Conservation (phyloP, 768 basidiomycete genomes). For the Boletus sp. region DNA sequence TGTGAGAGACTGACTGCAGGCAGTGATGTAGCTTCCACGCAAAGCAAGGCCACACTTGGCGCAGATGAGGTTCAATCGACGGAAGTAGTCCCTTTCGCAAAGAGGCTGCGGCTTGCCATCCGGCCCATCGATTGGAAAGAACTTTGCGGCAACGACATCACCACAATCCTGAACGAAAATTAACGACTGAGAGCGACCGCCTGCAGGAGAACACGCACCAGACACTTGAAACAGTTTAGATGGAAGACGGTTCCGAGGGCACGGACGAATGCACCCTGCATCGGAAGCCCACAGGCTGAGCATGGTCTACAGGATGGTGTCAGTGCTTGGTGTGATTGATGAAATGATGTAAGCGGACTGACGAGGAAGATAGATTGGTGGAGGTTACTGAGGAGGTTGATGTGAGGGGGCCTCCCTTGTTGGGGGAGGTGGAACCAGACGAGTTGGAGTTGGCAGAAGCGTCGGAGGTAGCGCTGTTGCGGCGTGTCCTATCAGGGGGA, state of each 20-base stretch:
- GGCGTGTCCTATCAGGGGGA: slow-evolving; percentile 47
- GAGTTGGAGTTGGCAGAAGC: slow-evolving; percentile 57
- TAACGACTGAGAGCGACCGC: not conserved
- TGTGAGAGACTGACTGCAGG: slow-evolving; percentile 73
- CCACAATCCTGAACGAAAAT: slow-evolving; percentile 76
- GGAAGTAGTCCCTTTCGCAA: slow-evolving; percentile 99
- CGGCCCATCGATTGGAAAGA: slow-evolving; percentile 95
- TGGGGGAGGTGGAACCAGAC: slow-evolving; percentile 41
- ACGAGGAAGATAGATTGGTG: slow-evolving; percentile 57
- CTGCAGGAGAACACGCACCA: slow-evolving; percentile 55
- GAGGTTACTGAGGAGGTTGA: slow-evolving; percentile 53
- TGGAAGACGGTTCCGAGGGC: slow-evolving; percentile 94
- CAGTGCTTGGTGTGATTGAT: slow-evolving; percentile 7
- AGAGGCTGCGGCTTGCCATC: slow-evolving; percentile 89
- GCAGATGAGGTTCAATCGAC: slow-evolving; percentile 93
- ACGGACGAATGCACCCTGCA: slow-evolving; percentile 96
- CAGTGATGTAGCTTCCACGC: slow-evolving; percentile 97
- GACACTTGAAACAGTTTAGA: slow-evolving; percentile 97
- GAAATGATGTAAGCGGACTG: slow-evolving; percentile 33
- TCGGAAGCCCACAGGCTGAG: slow-evolving; percentile 72
- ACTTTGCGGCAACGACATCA: slow-evolving; percentile 95
- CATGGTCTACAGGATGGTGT: slow-evolving; percentile 50
- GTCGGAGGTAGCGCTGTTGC: slow-evolving; percentile 47
- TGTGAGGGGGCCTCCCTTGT: slow-evolving; percentile 47
- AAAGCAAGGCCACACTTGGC: slow-evolving; percentile 93